Percentiles rank a stretch among this genome's conserved stretches.
phyloP scores from a whole-genome alignment of 108 stramenopile species.

The Cyclotella choctawhatcheeana region DNA sequence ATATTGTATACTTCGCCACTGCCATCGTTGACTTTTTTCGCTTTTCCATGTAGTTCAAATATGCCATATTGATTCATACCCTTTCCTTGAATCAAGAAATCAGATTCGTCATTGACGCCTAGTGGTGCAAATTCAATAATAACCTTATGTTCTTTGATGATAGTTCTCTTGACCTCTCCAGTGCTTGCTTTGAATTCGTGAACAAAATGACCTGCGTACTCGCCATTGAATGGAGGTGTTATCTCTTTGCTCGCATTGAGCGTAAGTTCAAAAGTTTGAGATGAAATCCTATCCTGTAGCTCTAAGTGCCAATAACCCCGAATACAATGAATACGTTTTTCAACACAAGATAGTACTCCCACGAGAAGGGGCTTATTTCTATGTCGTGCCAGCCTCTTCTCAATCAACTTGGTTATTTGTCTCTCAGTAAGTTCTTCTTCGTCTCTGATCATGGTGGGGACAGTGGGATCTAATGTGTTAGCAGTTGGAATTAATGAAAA shows the following conservation, averaged over 20 bases:
- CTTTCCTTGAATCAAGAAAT: not conserved
- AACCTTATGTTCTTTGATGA: not conserved
- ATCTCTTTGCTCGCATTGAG: not conserved
- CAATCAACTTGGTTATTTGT: not conserved
- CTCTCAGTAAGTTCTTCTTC: constrained; percentile 5
- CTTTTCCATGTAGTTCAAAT: constrained; percentile 1
- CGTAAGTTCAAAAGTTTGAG: constrained; percentile 14
- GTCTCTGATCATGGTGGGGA: not conserved
- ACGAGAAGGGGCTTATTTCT: not conserved
- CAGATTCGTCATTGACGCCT: not conserved
- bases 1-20: not conserved
- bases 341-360: not conserved
- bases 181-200: not conserved
- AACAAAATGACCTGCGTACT: not conserved
- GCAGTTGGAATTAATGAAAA: not conserved
- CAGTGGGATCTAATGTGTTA: not conserved
- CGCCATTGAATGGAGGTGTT: not conserved
- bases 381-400: not conserved
- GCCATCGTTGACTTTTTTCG: not conserved
- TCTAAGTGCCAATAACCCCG: constrained; percentile 5
- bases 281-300: not conserved
- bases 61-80: constrained; percentile 9
- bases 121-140: not conserved
- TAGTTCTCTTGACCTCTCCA: not conserved
- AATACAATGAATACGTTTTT: not conserved